phyloP scores from a whole-genome alignment of 257 asterid genomes.

The Voacanga thouarsii region DNA sequence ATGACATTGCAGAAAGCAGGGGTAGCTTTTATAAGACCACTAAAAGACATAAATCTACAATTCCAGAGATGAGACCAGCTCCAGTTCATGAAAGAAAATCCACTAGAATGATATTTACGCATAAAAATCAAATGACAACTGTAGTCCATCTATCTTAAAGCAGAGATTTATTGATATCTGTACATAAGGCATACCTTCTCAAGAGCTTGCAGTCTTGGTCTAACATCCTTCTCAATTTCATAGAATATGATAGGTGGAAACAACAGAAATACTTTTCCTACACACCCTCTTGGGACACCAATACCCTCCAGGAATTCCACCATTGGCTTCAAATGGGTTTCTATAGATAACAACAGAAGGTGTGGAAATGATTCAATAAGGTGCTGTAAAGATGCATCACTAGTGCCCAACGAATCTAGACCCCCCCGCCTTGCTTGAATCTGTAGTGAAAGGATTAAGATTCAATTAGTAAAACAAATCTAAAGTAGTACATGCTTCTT shows the following conservation, averaged over 20 bases:
- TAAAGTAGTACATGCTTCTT: not conserved
- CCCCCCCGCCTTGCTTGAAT: conserved; percentile 98
- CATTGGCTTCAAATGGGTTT: conserved; percentile 54
- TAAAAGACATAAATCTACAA: not conserved
- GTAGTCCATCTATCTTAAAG: not conserved
- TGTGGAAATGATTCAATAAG: conserved; percentile 90
- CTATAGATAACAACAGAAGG: conserved; percentile 54
- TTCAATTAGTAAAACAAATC: not conserved
- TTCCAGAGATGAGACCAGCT: not conserved
- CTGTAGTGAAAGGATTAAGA: conserved; percentile 29
- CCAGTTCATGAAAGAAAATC: not conserved
- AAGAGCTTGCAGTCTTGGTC: conserved; percentile 54
- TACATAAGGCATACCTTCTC: conserved; percentile 46
- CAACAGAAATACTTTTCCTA: conserved; percentile 49
- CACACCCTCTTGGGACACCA: conserved; percentile 58
- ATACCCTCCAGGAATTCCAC: conserved; percentile 55
- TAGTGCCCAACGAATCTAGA: conserved; percentile 54
- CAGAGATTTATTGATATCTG: not conserved
- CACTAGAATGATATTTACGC: not conserved
- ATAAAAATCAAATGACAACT: not conserved
- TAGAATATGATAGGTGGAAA: conserved; percentile 72
- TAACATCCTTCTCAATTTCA: conserved; percentile 63
- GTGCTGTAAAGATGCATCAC: conserved; percentile 55
- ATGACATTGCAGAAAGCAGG: not conserved
- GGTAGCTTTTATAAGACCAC: not conserved